Base-by-base conservation (phyloP, 495 filamentous ascomycete species). In the Hypomontagnella submonticulosa region DNA sequence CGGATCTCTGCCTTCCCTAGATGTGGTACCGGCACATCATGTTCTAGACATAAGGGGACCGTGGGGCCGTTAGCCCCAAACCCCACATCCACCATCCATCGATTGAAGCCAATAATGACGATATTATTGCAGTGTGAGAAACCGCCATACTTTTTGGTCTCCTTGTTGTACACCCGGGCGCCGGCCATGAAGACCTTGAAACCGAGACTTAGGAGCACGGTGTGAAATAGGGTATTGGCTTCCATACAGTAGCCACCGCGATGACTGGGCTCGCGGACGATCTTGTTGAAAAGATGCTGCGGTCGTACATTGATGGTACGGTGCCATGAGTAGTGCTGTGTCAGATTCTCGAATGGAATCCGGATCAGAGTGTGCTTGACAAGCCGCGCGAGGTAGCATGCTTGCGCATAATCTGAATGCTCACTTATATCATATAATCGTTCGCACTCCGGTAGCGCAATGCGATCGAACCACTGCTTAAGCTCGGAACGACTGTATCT, bases 161-260 rank as follows among this genome's bases (percentile, higher is more conserved):
- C 63, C 12, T 46, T 48, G 4, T n/a, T 36, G 9, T 63, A 75
- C 0, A 82, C 77, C 9, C 77, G 64, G 9, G 69, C 81, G 4
- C 81, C 82, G 0, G 67, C 69, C 27, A 62, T 81, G 62, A 85
- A 85, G 0, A 88, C 75, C 0, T 73, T 65, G 57, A 81, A 93
- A 0, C 89, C 90, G 3, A 92, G 70, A 12, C 79, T 84, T 16
- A 84, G 75, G 12, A 96, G 76, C 12, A 92, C 75, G 15, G 81
- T 80, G 37, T 83, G 82, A 42, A 93, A 91, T 47, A 92, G 84
- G 32, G 79, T 78, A 71, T 88, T 93, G 49, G 84, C 80, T 67
- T 93, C 91, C 82, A 93, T 88, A 76, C 90, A 93, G 66, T 92
- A 92, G 0, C 91, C 90, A 3, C 92, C 92, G 8, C 71, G 49